Percentiles rank a stretch among this genome's conserved stretches.
phyloP scores from a whole-genome alignment of 305 asterid genomes.

The Rubia balearica region DNA sequence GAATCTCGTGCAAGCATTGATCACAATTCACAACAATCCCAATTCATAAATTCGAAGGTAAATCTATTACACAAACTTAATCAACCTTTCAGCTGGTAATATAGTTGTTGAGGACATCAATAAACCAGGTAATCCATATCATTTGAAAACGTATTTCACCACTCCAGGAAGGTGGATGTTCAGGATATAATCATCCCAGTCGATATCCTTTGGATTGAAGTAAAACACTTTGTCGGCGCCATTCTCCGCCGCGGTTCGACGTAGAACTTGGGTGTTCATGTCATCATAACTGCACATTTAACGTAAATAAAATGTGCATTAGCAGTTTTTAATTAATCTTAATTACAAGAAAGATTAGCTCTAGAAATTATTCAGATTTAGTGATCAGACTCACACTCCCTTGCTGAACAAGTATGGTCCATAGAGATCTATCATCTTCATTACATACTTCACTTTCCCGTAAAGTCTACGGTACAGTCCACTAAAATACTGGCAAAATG shows the following conservation, averaged over 20 bases:
- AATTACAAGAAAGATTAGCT: background rate
- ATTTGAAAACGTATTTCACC: slow-evolving; percentile 39
- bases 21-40: no score
- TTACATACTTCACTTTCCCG: slow-evolving; percentile 47
- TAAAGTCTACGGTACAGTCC: slow-evolving; percentile 30
- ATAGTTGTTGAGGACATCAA: no score
- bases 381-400: slow-evolving; percentile 30
- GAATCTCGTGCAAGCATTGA: no score
- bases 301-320: no score
- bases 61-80: no score
- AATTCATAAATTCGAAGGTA: no score
- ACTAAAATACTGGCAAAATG: slow-evolving; percentile 55
- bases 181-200: slow-evolving; percentile 69
- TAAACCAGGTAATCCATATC: background rate
- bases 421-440: slow-evolving; percentile 55
- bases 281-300: slow-evolving; percentile 54
- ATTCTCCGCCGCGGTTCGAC: slow-evolving; percentile 30
- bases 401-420: slow-evolving; percentile 68
- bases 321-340: background rate
- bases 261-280: slow-evolving; percentile 55
- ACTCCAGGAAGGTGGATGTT: slow-evolving; percentile 59
- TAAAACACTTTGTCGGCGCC: slow-evolving; percentile 29
- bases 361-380: background rate
- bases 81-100: no score
- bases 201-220: slow-evolving; percentile 55